A percentile compares a stretch with the other conserved stretches of the same genome.
Conservation (phyloP, 2,329 filamentous ascomycete species). For the Penicillium fuscoglaucum region DNA sequence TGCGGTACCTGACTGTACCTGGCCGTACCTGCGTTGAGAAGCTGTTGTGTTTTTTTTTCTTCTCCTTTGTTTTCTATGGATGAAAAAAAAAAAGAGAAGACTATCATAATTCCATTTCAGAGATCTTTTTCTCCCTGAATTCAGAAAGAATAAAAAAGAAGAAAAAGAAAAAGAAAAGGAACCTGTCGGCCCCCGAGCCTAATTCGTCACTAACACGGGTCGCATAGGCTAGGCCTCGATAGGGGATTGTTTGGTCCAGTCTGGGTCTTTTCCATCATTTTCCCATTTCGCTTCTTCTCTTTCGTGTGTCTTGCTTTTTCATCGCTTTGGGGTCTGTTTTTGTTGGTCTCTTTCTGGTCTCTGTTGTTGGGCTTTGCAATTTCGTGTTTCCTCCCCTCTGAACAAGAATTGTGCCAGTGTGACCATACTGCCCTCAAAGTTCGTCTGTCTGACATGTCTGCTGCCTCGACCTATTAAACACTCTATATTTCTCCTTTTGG, state of each 20-base stretch:
- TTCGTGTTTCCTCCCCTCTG: background rate
- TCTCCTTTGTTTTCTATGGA: background rate
- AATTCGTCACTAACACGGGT: conserved; percentile 26
- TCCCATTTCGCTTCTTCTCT: conserved; percentile 18
- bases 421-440: conserved; percentile 8
- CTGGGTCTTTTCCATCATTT: conserved; percentile 22
- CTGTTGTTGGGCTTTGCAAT: background rate
- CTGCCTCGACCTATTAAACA: conserved; percentile 8
- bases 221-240: conserved; percentile 26
- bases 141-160: background rate
- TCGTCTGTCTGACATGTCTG: conserved; percentile 10
- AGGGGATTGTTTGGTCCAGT: conserved; percentile 23
- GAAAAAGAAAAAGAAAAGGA: background rate
- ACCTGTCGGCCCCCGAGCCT: conserved; percentile 6
- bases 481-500: conserved; percentile 1
- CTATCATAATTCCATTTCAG: background rate
- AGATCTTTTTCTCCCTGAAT: background rate
- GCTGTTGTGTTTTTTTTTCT: background rate
- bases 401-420: conserved; percentile 2
- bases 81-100: background rate
- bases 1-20: conserved; percentile 17
- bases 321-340: background rate
- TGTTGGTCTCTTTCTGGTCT: background rate
- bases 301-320: conserved; percentile 1
- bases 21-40: conserved; percentile 2